Base-by-base conservation (phyloP, 169 alveolate species). In the Plasmodium knowlesi region DNA sequence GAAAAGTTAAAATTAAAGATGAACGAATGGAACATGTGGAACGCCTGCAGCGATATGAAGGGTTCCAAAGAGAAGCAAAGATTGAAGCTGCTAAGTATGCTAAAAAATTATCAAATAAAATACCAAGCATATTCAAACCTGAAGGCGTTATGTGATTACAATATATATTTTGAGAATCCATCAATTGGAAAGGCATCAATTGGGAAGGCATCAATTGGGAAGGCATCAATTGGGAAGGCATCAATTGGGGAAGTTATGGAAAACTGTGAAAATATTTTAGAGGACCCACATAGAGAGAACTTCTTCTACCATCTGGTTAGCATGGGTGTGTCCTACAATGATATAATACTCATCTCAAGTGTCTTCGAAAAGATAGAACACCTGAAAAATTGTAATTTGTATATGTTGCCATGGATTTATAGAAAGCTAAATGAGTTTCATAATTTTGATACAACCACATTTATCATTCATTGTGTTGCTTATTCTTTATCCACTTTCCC, bases 361-460 rank as follows among this genome's bases (percentile, higher is more conserved):
- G 71, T 86, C 6, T 86, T 86, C 30, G 43, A 86, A 86, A 86
- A 86, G 9, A 86, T 74, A 34, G 71, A 86, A 76, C 80, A 86
- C 54, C 41, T 86, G 67, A 74, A 86, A 43, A 8, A 76, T 74
- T 53, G 93, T 57, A 86, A 86, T 76, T 10, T 86, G 28, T 86
- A 50, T 50, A 86, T 86, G 93, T 50, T 86, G 8, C 93, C 93
- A 30, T 86, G 93, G 93, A 86, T 86, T 54, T 73, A 86, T 76
- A 86, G 80, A 25, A 86, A 86, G 76, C 61, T 86, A 25, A 86
- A 86, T 22, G 80, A 30, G n/a, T 86, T 86, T 53, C 85, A 76
- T 41, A 86, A 53, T 12, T 41, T 74, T 22, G 86, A 86, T 74
- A 71, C 76, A 2, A 74, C n/a, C 8, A 86, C 93, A 5, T 86